A percentile compares a stretch with the other conserved stretches of the same genome.
Evolutionary conservation across 1,139 yeast species (phyloP).

Genomic region (Ashbya aceris): DNA sequence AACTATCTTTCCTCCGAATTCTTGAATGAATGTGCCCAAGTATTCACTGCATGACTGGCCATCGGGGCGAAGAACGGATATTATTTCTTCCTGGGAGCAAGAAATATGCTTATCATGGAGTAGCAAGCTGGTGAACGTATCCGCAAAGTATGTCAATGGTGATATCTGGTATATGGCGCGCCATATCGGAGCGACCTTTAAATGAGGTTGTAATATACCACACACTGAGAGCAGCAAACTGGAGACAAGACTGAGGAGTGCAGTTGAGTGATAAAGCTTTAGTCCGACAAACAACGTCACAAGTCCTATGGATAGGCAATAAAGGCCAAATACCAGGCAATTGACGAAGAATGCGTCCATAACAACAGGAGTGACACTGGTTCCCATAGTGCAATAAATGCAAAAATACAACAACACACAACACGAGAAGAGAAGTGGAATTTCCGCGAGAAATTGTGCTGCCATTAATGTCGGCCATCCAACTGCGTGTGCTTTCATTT

Average conservation of each 20-base stretch:
- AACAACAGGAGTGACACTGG: constrained; percentile 37
- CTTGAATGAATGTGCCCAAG: background rate
- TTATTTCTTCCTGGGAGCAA: background rate
- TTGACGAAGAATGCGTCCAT: constrained; percentile 34
- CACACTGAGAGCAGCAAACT: constrained; percentile 35
- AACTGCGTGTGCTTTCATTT: constrained; percentile 50
- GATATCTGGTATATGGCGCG: constrained; percentile 37
- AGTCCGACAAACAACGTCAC: constrained; percentile 40
- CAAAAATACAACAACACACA: constrained; percentile 42
- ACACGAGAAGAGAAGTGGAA: constrained; percentile 41
- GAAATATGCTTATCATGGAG: background rate
- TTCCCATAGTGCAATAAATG: constrained; percentile 48
- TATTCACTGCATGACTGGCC: background rate
- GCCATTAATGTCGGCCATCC: constrained; percentile 51
- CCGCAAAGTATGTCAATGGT: constrained; percentile 59
- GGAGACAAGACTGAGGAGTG: constrained; percentile 50
- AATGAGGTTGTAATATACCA: constrained; percentile 61
- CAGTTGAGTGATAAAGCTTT: constrained; percentile 35
- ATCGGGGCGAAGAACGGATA: background rate
- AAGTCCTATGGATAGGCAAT: constrained; percentile 43
- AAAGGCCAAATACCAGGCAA: constrained; percentile 41
- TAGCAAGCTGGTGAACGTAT: constrained; percentile 36
- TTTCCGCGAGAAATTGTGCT: constrained; percentile 41
- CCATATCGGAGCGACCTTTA: constrained; percentile 11
- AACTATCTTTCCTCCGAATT: background rate